Percentiles rank a stretch among this genome's conserved stretches.
These are phyloP conservation scores for Luzula sylvatica DNA, from an alignment of 176 grass and related monocot genomes.

Conservation along the genomic window DNA sequence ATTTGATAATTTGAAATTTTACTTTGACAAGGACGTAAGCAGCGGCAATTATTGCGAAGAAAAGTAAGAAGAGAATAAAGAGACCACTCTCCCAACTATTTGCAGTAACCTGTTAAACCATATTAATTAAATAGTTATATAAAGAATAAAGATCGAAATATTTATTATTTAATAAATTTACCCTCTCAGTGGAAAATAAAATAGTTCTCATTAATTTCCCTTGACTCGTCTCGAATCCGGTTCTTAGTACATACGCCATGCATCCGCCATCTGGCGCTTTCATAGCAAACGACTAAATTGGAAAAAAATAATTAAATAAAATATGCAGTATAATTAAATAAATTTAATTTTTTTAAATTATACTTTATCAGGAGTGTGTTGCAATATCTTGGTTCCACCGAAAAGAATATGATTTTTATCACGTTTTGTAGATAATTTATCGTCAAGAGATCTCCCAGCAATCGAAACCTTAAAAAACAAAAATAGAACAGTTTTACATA, in stretches of 20 bases:
- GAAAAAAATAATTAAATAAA: constrained; percentile 35
- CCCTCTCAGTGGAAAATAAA: constrained; percentile 98
- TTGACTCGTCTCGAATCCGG: constrained; percentile 99
- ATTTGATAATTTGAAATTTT: neutral
- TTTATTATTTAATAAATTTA: constrained; percentile 32
- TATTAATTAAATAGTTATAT: constrained; percentile 15
- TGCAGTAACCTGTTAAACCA: constrained; percentile 78
- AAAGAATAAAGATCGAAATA: neutral
- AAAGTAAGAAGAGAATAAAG: constrained; percentile 96
- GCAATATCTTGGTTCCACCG: constrained; percentile 98
- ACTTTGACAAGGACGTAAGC: constrained; percentile 97
- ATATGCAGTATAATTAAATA: neutral
- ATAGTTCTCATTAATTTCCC: constrained; percentile 99
- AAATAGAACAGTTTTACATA: neutral
- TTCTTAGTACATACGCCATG: constrained; percentile 86
- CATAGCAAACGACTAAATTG: constrained; percentile 59
- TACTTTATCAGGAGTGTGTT: constrained; percentile 97
- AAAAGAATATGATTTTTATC: constrained; percentile 98
- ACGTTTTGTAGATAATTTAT: constrained; percentile 81
- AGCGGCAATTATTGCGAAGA: constrained; percentile 98
- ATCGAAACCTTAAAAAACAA: constrained; percentile 59
- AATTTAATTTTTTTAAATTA: neutral
- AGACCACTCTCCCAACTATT: constrained; percentile 94
- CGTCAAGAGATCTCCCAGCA: constrained; percentile 50
- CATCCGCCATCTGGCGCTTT: constrained; percentile 93